Evolutionary conservation across 495 filamentous ascomycete genomes (phyloP).

Genomic region (Penicillium ucsense): DNA sequence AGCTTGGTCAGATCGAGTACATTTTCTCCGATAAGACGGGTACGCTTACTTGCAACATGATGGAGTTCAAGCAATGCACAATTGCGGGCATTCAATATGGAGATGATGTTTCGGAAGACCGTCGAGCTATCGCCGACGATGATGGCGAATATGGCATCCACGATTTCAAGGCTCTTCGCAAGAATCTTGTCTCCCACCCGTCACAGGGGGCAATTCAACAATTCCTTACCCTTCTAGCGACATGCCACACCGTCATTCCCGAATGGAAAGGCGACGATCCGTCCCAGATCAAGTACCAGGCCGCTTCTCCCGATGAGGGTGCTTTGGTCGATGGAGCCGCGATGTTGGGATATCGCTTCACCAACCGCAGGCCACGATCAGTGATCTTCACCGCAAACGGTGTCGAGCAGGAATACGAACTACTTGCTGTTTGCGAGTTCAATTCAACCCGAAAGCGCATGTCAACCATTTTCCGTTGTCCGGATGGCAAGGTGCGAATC

Average conservation of each 20-base stretch:
- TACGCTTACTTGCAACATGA: slow-evolving; percentile 96
- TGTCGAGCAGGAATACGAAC: slow-evolving; percentile 70
- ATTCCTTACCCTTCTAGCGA: slow-evolving; percentile 78
- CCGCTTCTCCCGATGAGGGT: slow-evolving; percentile 94
- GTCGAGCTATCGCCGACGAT: slow-evolving; percentile 66
- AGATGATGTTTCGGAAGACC: slow-evolving; percentile 87
- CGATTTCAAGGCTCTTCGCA: slow-evolving; percentile 68
- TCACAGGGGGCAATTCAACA: slow-evolving; percentile 69
- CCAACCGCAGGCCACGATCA: slow-evolving; percentile 75
- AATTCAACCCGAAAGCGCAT: slow-evolving; percentile 97
- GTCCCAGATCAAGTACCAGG: slow-evolving; percentile 89
- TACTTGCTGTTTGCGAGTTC: slow-evolving; percentile 95
- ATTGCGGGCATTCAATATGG: slow-evolving; percentile 93
- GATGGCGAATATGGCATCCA: slow-evolving; percentile 72
- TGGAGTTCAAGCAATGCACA: slow-evolving; percentile 95
- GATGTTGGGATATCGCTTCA: slow-evolving; percentile 76
- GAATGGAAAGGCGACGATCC: slow-evolving; percentile 68
- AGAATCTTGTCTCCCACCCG: slow-evolving; percentile 65
- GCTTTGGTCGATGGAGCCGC: slow-evolving; percentile 91
- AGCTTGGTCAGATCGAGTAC: slow-evolving; percentile 95
- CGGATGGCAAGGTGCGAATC: slow-evolving; percentile 85
- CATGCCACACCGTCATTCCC: slow-evolving; percentile 96
- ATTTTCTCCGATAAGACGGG: slow-evolving; percentile 99
- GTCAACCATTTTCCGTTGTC: slow-evolving; percentile 94
- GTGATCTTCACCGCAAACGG: slow-evolving; percentile 72